A percentile compares a stretch with the other conserved stretches of the same genome.
These are phyloP conservation scores for Carex scoparia DNA, from an alignment of 176 grass and related monocot genomes.

Conservation along the genomic window DNA sequence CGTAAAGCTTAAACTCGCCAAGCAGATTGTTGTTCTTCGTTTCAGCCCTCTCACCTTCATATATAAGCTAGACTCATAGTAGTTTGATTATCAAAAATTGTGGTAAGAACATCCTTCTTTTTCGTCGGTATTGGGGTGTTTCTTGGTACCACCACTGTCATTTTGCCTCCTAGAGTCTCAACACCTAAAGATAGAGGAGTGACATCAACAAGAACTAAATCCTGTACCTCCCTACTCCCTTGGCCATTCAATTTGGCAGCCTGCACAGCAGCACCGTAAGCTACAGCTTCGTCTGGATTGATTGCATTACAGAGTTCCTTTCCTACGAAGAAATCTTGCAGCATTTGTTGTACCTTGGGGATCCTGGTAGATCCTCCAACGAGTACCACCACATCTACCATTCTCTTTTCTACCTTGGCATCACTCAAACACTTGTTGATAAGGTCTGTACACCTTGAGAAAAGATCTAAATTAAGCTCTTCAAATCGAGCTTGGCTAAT, in stretches of 20 bases:
- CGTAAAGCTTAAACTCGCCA: too few species aligned
- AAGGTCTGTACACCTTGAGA: constrained; percentile 59
- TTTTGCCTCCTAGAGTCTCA: constrained; percentile 35
- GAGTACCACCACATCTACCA: constrained; percentile 56
- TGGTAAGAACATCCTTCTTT: neutral
- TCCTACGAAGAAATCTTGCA: constrained; percentile 61
- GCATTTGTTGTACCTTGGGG: constrained; percentile 66
- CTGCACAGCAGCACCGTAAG: constrained; percentile 57
- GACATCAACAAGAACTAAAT: constrained; percentile 55
- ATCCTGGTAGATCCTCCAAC: constrained; percentile 66
- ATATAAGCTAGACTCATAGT: too few species aligned
- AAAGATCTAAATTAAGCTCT: constrained; percentile 71
- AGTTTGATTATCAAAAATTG: too few species aligned
- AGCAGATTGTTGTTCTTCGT: too few species aligned
- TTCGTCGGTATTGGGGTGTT: constrained; percentile 69
- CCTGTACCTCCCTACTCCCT: constrained; percentile 45
- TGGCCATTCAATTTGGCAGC: constrained; percentile 57
- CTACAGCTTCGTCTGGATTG: constrained; percentile 84
- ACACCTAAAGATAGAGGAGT: constrained; percentile 63
- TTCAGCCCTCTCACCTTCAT: too few species aligned
- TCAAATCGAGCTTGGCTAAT: constrained; percentile 68
- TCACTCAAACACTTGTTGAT: constrained; percentile 61
- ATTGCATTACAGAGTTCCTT: constrained; percentile 77
- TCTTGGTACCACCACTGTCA: constrained; percentile 51
- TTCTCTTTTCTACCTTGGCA: constrained; percentile 60